phyloP scores from a whole-genome alignment of 169 alveolate species.

The Plasmodium sp. region DNA sequence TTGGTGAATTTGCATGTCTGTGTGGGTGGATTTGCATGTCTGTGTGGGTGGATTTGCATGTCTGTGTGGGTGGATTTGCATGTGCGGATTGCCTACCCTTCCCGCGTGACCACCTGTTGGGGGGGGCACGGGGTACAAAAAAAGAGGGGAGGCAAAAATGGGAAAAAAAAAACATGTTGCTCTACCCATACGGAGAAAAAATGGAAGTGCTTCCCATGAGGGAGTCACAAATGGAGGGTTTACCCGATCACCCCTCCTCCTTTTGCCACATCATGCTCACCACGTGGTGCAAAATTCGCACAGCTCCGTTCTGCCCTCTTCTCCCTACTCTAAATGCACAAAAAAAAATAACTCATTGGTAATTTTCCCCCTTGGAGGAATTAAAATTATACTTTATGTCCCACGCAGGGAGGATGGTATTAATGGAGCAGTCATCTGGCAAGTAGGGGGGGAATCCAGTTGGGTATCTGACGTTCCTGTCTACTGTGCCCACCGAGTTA shows the following conservation, averaged over 20 bases:
- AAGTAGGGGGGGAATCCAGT: constrained; percentile 61
- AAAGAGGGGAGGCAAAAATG: neutral
- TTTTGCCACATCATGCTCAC: too few relatives aligned
- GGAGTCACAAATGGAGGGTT: too few relatives aligned
- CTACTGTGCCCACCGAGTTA: neutral
- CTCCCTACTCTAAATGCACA: neutral
- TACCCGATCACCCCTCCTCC: too few relatives aligned
- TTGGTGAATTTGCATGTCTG: neutral
- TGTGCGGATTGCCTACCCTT: neutral
- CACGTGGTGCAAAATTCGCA: too few relatives aligned
- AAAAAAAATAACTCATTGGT: neutral
- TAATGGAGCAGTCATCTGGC: constrained; percentile 74
- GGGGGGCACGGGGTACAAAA: neutral
- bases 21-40: neutral
- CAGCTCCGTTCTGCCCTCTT: too few relatives aligned
- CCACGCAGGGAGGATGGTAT: constrained; percentile 69
- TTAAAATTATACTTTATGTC: constrained; percentile 33
- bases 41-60: too few relatives aligned
- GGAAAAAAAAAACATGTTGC: neutral
- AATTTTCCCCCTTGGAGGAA: constrained; percentile 5
- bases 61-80: neutral
- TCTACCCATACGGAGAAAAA: too few relatives aligned
- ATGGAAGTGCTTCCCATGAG: too few relatives aligned
- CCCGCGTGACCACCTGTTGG: neutral
- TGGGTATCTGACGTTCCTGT: constrained; percentile 55